These are phyloP conservation scores for Tetrahymena malaccensis DNA, from an alignment of 73 alveolate genomes.

Conservation along the genomic window DNA sequence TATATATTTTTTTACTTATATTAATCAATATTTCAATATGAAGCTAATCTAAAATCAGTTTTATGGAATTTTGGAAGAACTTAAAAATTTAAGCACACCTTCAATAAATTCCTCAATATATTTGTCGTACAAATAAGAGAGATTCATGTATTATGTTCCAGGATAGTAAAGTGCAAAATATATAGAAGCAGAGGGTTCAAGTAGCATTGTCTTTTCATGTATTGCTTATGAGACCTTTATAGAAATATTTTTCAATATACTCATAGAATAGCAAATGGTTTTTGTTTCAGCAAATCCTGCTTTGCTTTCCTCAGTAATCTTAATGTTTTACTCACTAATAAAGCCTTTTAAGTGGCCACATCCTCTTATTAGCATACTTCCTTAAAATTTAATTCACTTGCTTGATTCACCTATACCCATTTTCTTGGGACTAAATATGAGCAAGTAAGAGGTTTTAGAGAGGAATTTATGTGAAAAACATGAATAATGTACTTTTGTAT, in stretches of 20 bases:
- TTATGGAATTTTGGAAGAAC: background rate
- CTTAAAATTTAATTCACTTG: background rate
- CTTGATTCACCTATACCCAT: background rate
- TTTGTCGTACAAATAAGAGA: background rate
- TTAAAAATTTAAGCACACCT: background rate
- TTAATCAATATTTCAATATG: background rate
- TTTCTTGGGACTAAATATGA: background rate
- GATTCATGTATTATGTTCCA: background rate
- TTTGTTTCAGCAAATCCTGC: background rate
- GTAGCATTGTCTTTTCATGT: background rate
- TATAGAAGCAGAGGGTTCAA: background rate
- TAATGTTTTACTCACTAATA: background rate
- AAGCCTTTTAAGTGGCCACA: background rate
- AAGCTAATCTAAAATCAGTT: background rate
- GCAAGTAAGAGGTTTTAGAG: background rate
- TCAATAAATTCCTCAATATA: background rate
- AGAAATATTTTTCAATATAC: background rate
- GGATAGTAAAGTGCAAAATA: background rate
- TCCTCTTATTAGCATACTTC: background rate
- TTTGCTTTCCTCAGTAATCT: background rate
- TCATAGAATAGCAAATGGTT: background rate
- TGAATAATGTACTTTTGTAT: background rate
- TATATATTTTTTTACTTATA: background rate
- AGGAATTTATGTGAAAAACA: background rate
- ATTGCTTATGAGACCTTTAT: background rate